A percentile compares a stretch with the other conserved stretches of the same genome.
phyloP scores from a whole-genome alignment of 495 filamentous ascomycete species.

The Penicillium argentinense region DNA sequence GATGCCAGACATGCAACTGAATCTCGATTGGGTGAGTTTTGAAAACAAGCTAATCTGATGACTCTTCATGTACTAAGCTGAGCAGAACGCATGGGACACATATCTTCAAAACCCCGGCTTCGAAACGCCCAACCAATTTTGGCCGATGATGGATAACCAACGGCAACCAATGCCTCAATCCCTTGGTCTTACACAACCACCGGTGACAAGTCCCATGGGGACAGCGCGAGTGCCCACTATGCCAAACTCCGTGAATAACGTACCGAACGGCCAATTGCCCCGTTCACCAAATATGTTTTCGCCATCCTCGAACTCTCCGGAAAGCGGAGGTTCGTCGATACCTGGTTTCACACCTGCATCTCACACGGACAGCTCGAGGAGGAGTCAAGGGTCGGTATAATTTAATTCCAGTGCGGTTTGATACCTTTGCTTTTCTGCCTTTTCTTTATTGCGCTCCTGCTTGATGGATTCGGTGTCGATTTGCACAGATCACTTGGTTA shows the following conservation, averaged over 20 bases:
- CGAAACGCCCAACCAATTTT: conserved; percentile 46
- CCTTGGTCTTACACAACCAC: conserved; percentile 17
- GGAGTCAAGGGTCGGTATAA: conserved; percentile 9
- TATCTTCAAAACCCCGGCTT: conserved; percentile 53
- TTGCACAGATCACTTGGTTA: no score
- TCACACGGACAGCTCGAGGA: conserved; percentile 7
- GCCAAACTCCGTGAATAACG: conserved; percentile 8
- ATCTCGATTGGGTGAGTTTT: conserved; percentile 75
- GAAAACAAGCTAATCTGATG: background rate
- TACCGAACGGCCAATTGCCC: background rate
- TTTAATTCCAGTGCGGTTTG: no score
- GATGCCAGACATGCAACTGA: conserved; percentile 61
- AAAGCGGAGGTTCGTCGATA: conserved; percentile 14
- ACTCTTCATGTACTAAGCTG: no score
- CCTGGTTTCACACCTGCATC: conserved; percentile 20
- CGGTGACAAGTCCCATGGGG: conserved; percentile 13
- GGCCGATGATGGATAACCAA: conserved; percentile 43
- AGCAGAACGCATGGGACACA: conserved; percentile 56
- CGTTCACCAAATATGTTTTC: conserved; percentile 20
- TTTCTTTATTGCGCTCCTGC: no score
- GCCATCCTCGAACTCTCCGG: conserved; percentile 15
- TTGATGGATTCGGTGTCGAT: no score
- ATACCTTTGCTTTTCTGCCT: background rate
- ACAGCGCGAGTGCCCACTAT: conserved; percentile 9
- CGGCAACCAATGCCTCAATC: conserved; percentile 23